Evolutionary conservation across 306 rosid genomes (phyloP).

Genomic region (Castanopsis chinensis): DNA sequence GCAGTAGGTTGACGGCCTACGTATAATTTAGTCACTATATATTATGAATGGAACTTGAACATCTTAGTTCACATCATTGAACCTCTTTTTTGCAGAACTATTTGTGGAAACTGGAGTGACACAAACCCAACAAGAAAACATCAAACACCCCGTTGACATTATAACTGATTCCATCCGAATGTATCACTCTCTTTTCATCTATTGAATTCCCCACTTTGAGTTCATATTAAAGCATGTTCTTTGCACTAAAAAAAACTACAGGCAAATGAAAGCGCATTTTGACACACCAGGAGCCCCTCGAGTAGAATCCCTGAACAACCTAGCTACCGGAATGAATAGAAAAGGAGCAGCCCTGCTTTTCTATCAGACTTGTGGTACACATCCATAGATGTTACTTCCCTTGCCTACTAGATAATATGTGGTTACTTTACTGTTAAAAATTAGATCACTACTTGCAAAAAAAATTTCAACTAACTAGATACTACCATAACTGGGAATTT

Average conservation of each 20-base stretch:
- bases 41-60: neutral
- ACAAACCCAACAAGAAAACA: slow-evolving; percentile 56
- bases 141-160: slow-evolving; percentile 42
- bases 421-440: neutral
- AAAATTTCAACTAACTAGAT: neutral
- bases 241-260: slow-evolving; percentile 25
- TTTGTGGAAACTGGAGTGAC: slow-evolving; percentile 79
- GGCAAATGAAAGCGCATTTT: slow-evolving; percentile 80
- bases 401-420: neutral
- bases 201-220: neutral
- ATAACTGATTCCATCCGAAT: slow-evolving; percentile 60
- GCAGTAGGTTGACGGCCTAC: too few species aligned
- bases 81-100: slow-evolving; percentile 52
- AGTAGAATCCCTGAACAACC: slow-evolving; percentile 58
- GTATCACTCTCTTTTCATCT: slow-evolving; percentile 36
- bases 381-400: neutral
- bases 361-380: slow-evolving; percentile 76
- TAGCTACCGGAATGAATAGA: slow-evolving; percentile 64
- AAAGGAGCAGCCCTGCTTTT: slow-evolving; percentile 70
- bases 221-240: neutral
- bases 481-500: neutral
- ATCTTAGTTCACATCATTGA: slow-evolving; percentile 8
- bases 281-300: slow-evolving; percentile 63
- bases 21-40: too few species aligned
- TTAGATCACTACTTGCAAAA: neutral